phyloP scores from a whole-genome alignment of 1,284 basidiomycete genomes.

The Entoloma clypeatum region DNA sequence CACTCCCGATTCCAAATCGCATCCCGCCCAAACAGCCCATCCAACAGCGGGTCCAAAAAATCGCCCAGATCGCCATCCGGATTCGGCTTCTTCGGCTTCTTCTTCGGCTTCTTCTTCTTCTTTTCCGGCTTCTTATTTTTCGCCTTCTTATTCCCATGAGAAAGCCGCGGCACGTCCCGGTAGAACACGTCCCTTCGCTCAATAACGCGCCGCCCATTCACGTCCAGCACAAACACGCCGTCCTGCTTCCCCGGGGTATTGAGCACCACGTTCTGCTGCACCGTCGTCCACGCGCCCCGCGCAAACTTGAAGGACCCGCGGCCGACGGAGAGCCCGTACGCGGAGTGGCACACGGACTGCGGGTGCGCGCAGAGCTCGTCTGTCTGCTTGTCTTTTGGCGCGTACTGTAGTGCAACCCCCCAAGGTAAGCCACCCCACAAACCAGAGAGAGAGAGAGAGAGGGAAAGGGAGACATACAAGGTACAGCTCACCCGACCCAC shows the following conservation, averaged over 20 bases:
- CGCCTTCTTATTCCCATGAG: background rate
- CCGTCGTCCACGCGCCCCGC: slow-evolving; percentile 62
- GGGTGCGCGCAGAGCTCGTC: slow-evolving; percentile 51
- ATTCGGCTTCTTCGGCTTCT: no score
- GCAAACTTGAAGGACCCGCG: slow-evolving; percentile 70
- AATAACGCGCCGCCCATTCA: slow-evolving; percentile 53
- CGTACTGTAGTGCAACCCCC: slow-evolving; percentile 47
- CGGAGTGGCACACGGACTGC: slow-evolving; percentile 55
- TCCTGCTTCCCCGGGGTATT: slow-evolving; percentile 66
- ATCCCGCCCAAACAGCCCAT: slow-evolving; percentile 9
- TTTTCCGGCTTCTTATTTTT: no score
- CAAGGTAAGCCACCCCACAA: background rate
- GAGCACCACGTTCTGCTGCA: slow-evolving; percentile 47
- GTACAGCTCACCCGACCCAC: slow-evolving; percentile 66
- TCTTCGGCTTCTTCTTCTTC: no score
- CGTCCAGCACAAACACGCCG: slow-evolving; percentile 46
- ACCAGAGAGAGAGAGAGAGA: slow-evolving; percentile 3
- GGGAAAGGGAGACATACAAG: slow-evolving; percentile 43
- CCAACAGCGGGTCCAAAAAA: slow-evolving; percentile 18
- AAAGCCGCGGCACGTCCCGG: slow-evolving; percentile 36
- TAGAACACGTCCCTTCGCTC: slow-evolving; percentile 57
- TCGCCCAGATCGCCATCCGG: slow-evolving; percentile 16
- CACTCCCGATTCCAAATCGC: background rate
- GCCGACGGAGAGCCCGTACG: slow-evolving; percentile 70
- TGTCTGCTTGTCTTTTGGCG: slow-evolving; percentile 57